Base-by-base conservation (phyloP, 2,329 filamentous ascomycete genomes). In the Aspergillus sp. region DNA sequence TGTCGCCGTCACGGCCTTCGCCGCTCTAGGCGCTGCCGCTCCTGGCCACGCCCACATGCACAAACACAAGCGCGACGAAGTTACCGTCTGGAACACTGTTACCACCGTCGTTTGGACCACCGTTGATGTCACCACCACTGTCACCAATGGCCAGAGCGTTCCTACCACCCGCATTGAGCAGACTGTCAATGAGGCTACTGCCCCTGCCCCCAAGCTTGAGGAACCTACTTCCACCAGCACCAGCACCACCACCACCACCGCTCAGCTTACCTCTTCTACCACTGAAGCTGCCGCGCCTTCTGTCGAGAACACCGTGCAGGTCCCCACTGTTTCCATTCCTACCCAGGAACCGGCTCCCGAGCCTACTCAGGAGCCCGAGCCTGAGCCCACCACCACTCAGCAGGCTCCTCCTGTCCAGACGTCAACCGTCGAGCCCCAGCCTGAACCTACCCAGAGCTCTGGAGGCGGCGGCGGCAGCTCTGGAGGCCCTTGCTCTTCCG, bases 81-180 rank as follows among this genome's bases (percentile, higher is more conserved):
- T 53, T 25, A 68, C 81, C 39, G 78, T 81, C 54, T 82, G 76
- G 73, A 74, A 81, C 61, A 84, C 81, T 27, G 75, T 81, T 48
- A 77, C 74, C 39, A 74, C 78, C 21, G 70, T 77, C 52, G 79
- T 77, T 54, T 76, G 78, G 64, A 78, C 79, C 55, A 84, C 80
- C 43, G 70, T 84, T 50, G 71, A 76, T 52, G 71, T 80, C 57
- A 80, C 78, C 58, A 77, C 74, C 62, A 82, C 80, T 58, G 61
- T 84, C 69, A 81, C 76, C 66, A 57, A 68, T 53, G 56, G 70
- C 60, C 67, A 68, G 61, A 53, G 69, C 35, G 58, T 64, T 47
- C 57, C 64, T 41, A 31, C 56, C 40, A 58, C 56, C 46, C 27
- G 33, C 33, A 48, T 55, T 11, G 14, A 51, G 31, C 40, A 54